Base-by-base conservation (phyloP, 176 grass and related monocot species). In the Phyllostachys edulis region DNA sequence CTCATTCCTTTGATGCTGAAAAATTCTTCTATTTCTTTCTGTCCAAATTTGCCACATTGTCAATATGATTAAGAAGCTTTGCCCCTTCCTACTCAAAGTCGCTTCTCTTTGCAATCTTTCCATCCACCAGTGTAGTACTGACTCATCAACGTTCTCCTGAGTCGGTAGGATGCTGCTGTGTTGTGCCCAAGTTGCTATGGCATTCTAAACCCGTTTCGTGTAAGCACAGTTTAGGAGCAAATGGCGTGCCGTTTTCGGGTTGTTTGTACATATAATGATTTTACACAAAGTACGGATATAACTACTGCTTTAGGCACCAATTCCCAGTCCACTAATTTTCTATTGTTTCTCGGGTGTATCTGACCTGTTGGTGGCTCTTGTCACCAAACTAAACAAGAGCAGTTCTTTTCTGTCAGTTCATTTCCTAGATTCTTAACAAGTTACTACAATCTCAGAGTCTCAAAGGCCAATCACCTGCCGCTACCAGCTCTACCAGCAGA, bases 401-500 rank as follows among this genome's bases (percentile, higher is more conserved):
- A 5, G 44, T 29, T 16, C 7, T 12, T 76, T 9, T 4, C 7
- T 4, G 12, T 70, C 73, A 41, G 63, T 16, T n/a, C 52, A 68
- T 23, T 26, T 18, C 9, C 37, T 12, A 80, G 42, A 72, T 54
- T 17, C 3, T 27, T 15, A 11, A 46, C 52, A 61, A 29, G 20
- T 49, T 39, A 6, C 71, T 20, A 1, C 66, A 70, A 14, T 20
- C 67, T 2, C n/a, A 49, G 11, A 18, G 6, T 24, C 63, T 15
- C 34, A 76, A 54, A 65, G 36, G 73, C 51, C 66, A 32, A 60
- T 90, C 37, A 32, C 65, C 37, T 82, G 57, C 57, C 78, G 65
- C 63, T 76, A 54, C 54, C 76, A 32, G 32, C 81, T 63, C 68
- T 68, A 80, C 82, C 72, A 77, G 23, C 60, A 24, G 49, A 44